Evolutionary conservation across 768 basidiomycete genomes (phyloP), one percentile per base, ranked within the genome.

Genomic region (Tremella fuciformis): DNA sequence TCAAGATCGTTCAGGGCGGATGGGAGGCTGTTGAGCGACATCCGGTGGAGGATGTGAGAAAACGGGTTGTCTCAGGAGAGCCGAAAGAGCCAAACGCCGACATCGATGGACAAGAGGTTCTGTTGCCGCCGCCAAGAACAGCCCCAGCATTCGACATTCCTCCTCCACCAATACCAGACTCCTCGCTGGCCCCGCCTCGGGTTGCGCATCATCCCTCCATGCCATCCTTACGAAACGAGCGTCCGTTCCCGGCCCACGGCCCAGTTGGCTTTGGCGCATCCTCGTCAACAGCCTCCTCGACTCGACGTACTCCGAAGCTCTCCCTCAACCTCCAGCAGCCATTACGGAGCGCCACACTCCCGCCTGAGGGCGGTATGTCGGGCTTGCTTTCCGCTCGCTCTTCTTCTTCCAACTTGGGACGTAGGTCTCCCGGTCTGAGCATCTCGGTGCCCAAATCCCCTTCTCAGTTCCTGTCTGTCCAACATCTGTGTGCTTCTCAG

Each of bases 81-180:
- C 19, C 16, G 13, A 61, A 54, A 44, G 51, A 29, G 18, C 29
- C 29, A 6, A 34, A 11, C 11, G 21, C 22, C 15, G 26, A 3
- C 6, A 13, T 49, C 37, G 19, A 59, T 22, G 41, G 41, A 11
- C 39, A 49, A 34, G 37, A 62, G 22, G 49, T 55, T 79, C 79
- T 67, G 62, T 76, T 29, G 76, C 80, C 53, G 78, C 82, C 3
- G 83, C 86, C 50, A 84, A 82, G 69, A 81, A 88, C 84, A 83
- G 22, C 81, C 85, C 22, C 85, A 83, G 59, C 84, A 83, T 26
- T 42, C 57, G 26, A 57, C 54, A 19, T 55, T 50, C 47, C 64
- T 9, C 63, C 64, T 4, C 67, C 70, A 19, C 64, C 68, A 25
- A 64, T 60, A 19, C 62, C 64, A 19, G 40, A 34, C n/a, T 34